Evolutionary conservation across 2,329 filamentous ascomycete species (phyloP), one percentile per base, ranked within the genome.

Genomic region (Aspergillus eucalypticola): DNA sequence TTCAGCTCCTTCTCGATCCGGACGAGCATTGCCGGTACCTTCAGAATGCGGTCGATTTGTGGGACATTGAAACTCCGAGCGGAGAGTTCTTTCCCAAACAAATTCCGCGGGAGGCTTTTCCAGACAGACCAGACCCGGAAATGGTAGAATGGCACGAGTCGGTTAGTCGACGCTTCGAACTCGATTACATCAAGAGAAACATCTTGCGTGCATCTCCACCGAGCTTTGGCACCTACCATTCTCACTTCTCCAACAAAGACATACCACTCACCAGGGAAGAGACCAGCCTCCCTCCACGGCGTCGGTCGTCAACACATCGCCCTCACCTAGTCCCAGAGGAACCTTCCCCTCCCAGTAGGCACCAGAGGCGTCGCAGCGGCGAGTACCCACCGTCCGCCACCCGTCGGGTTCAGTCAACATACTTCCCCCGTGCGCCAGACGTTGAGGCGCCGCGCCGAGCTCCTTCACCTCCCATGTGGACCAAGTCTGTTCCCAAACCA

Each of bases 1-100:
- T 98, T 58, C 92, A 98, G 78, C 84, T 96, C 21, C 81, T 98
- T 38, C 84, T 98, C 1, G 90, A 88, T 1, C 95, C 95, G 0
- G 89, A 95, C 67, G 91, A 96, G 69, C 93, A 98, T 78, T 90
- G 92, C 0, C 86, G 87, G 0, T 94, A 92, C 68, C 76, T 99
- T 23, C 91, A 95, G 69, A 88, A 86, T 69, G 91, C 92, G 0
- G 90, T 96, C 3, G 84, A 84, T 62, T 82, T 90, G 64, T 97
- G 92, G 84, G 83, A 86, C 38, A 83, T 98, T 60, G 85, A 84
- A 61, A 86, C 96, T 69, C 90, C 90, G 0, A 92, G 81, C 10
- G 84, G 83, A 2, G 73, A 77, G 10, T 55, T 75, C 0, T 87
- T 88, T 58, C 86, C 86, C 6, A 88, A 86, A 69, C 72, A 81